Conservation (phyloP, 2,329 filamentous ascomycete genomes). For the Trichoderma koningiopsis region DNA sequence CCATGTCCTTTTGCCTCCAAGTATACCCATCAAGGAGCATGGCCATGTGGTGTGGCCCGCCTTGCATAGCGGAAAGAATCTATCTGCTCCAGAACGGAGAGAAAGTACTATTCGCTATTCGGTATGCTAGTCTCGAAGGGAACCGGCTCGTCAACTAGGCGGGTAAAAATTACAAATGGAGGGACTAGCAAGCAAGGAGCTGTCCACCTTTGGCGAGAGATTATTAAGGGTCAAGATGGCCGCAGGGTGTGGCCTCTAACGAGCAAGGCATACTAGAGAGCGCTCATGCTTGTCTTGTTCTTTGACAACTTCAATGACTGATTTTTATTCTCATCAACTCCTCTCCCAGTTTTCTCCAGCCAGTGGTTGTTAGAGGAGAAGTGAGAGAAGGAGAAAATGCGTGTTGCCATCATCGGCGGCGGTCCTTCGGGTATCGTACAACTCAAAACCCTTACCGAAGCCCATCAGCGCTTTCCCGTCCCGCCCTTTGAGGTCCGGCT, state of each 20-base stretch:
- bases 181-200: neutral
- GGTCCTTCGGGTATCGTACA: conserved; percentile 45
- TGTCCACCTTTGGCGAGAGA: neutral
- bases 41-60: neutral
- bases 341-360: neutral
- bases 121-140: neutral
- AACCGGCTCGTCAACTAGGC: neutral
- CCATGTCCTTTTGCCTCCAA: neutral
- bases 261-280: neutral
- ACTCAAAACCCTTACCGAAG: conserved; percentile 42
- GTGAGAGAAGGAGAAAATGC: conserved; percentile 27
- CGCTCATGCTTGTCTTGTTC: neutral
- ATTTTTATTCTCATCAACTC: neutral
- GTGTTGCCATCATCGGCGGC: conserved; percentile 45
- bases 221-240: neutral
- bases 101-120: neutral
- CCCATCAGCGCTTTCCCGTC: conserved; percentile 37
- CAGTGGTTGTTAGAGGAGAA: neutral
- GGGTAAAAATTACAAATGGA: neutral
- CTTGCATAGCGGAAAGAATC: neutral
- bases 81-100: neutral
- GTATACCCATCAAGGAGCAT: neutral
- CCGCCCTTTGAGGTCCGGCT: conserved; percentile 44
- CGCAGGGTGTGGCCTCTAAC: neutral
- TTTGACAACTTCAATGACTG: neutral